Base-by-base conservation (phyloP, 2,329 filamentous ascomycete species). In the Microdochium nivale region DNA sequence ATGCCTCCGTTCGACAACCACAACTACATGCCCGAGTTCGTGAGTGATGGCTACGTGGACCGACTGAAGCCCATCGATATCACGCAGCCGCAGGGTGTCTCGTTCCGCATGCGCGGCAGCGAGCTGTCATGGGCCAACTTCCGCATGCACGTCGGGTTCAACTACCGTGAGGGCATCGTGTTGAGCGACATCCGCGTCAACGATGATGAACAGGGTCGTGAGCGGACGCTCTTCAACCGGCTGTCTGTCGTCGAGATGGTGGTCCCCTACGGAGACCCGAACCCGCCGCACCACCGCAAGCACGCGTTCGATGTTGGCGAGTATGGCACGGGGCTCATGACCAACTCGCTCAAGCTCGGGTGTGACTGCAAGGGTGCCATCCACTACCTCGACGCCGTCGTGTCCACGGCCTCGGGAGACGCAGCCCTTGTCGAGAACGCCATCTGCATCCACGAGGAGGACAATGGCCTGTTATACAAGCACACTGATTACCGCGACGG, bases 201-300 rank as follows among this genome's bases (percentile, higher is more conserved):
- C 62, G 53, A 54, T 48, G 47, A 48, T 84, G 80, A 86, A 56
- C 85, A 89, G 65, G 83, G 84, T 59, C 75, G 82, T 46, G 80
- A 72, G 49, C 76, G 86, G 43, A 80, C 83, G 1, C 70, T 86
- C 3, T 88, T 89, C 68, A 88, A 86, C 73, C 77, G 86, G 53
- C 71, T 89, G n/a, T 88, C 84, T 0, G 72, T 89, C 2, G 83
- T 84, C 0, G 86, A 88, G 67, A 89, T 89, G 86, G 84, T 87
- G 1, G 84, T 88, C 2, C 84, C 84, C 1, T 88, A 84, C 56
- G 81, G 80, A 47, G 83, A 83, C 56, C 81, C 81, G 0, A 79
- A 83, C 54, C 77, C 79, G 52, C 80, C 80, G 25, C 80, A 84
- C 64, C 80, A 83, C 54, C 69, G 79, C 33, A 84, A 84, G 59